These are phyloP conservation scores for Aspergillus neoniger DNA, from an alignment of 2,329 filamentous ascomycete genomes.

Conservation along the genomic window DNA sequence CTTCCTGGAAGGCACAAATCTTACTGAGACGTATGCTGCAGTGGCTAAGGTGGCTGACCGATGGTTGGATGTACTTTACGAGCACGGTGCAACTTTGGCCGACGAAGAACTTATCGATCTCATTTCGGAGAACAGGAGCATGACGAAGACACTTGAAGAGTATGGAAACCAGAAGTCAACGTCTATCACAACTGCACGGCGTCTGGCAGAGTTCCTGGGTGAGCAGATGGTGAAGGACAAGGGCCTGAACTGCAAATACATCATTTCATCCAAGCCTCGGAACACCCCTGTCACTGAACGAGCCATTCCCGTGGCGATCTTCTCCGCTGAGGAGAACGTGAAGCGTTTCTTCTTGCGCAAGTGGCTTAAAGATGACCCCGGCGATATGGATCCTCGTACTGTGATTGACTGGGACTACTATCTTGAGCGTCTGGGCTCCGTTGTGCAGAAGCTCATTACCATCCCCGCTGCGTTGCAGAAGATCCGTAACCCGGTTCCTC, in stretches of 20 bases:
- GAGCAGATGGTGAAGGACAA: slow-evolving; percentile 99
- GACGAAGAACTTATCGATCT: slow-evolving; percentile 98
- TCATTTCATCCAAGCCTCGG: slow-evolving; percentile 85
- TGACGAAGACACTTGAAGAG: slow-evolving; percentile 95
- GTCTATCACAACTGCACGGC: slow-evolving; percentile 96
- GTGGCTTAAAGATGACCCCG: slow-evolving; percentile 91
- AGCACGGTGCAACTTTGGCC: slow-evolving; percentile 82
- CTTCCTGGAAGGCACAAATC: slow-evolving; percentile 86
- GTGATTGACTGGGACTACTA: slow-evolving; percentile 98
- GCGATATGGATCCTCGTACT: slow-evolving; percentile 83
- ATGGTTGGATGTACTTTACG: slow-evolving; percentile 94
- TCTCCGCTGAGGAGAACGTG: slow-evolving; percentile 85
- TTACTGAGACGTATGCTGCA: slow-evolving; percentile 84
- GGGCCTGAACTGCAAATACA: slow-evolving; percentile 98
- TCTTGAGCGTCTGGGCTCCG: slow-evolving; percentile 88
- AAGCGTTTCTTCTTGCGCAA: slow-evolving; percentile 90
- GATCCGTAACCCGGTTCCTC: slow-evolving; percentile 87
- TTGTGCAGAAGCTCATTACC: slow-evolving; percentile 98
- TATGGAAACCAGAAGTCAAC: slow-evolving; percentile 96
- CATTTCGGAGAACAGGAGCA: slow-evolving; percentile 99
- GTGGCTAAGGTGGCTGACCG: slow-evolving; percentile 94
- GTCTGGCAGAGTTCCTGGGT: slow-evolving; percentile 91
- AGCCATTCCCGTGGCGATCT: slow-evolving; percentile 93
- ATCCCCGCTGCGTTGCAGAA: slow-evolving; percentile 97
- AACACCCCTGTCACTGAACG: slow-evolving; percentile 92